Evolutionary conservation across 2,329 filamentous ascomycete genomes (phyloP).

Genomic region (Phyllosticta capitalensis): DNA sequence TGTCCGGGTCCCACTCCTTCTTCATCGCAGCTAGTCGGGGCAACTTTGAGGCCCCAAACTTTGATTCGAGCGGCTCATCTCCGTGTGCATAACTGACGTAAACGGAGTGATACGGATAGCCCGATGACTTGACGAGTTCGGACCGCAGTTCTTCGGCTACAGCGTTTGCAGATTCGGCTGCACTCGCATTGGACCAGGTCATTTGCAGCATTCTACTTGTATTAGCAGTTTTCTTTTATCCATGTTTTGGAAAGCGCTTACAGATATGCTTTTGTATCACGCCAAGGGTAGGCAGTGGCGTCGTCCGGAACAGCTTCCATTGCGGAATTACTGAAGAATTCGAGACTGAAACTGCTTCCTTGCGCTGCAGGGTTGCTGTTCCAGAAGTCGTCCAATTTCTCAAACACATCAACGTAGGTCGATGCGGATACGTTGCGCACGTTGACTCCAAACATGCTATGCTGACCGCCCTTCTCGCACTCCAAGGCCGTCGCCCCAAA

Average conservation of each 20-base stretch:
- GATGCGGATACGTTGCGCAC: neutral
- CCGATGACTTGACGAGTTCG: neutral
- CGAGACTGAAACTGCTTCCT: neutral
- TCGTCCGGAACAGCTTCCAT: neutral
- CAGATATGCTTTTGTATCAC: neutral
- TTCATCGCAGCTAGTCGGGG: slow-evolving; percentile 23
- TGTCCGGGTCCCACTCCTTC: slow-evolving; percentile 25
- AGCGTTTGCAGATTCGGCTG: neutral
- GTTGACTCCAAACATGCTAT: neutral
- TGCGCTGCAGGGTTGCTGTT: neutral
- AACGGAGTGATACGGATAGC: slow-evolving; percentile 11
- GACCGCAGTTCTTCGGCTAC: neutral
- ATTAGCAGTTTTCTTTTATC: neutral
- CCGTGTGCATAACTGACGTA: slow-evolving; percentile 23
- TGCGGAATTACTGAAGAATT: neutral
- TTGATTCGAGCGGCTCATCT: slow-evolving; percentile 21
- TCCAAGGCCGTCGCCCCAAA: neutral
- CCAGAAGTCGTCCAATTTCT: neutral
- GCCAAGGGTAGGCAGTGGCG: neutral
- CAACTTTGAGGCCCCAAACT: slow-evolving; percentile 23
- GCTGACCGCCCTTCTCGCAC: neutral
- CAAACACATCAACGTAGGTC: neutral
- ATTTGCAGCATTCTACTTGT: neutral
- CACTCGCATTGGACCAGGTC: neutral
- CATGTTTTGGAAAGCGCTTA: neutral